Percentiles rank a stretch among this genome's conserved stretches.
Evolutionary conservation across 2,329 filamentous ascomycete species (phyloP).

Genomic region (Blumeriella jaapii): DNA sequence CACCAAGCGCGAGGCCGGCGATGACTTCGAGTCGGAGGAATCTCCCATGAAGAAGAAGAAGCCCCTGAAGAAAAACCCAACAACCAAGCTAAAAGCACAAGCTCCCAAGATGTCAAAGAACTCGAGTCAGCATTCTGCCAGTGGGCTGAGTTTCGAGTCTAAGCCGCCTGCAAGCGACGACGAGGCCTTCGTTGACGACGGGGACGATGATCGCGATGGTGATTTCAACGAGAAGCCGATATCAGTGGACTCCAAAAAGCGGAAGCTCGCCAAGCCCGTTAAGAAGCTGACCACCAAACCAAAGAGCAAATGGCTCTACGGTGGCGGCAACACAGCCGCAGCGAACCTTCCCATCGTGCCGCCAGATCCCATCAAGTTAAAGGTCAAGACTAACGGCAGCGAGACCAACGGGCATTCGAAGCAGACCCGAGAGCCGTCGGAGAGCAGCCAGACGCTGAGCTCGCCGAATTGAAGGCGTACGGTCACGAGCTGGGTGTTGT

Average conservation of each 20-base stretch:
- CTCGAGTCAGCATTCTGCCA: conserved; percentile 9
- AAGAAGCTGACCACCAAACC: conserved; percentile 5
- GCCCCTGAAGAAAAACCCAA: conserved; percentile 19
- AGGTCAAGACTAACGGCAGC: conserved; percentile 6
- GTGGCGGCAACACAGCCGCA: not conserved
- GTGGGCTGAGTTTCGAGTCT: conserved; percentile 14
- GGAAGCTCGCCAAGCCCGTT: conserved; percentile 7
- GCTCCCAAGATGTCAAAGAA: conserved; percentile 12
- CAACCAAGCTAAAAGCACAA: conserved; percentile 18
- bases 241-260: conserved; percentile 21
- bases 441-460: conserved; percentile 18
- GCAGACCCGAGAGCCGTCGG: conserved; percentile 5
- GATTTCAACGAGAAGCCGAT: conserved; percentile 18
- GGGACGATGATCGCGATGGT: conserved; percentile 22
- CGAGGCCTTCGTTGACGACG: conserved; percentile 14
- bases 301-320: conserved; percentile 9
- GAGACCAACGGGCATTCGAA: conserved; percentile 9
- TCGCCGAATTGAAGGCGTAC: conserved; percentile 4
- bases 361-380: conserved; percentile 3
- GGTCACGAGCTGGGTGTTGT: not conserved
- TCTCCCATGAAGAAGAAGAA: conserved; percentile 25
- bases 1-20: conserved; percentile 23
- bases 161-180: conserved; percentile 11
- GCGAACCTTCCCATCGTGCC: conserved; percentile 1
- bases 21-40: conserved; percentile 25